Base-by-base conservation (phyloP, 768 basidiomycete genomes). In the Gloeopeniophorella convolvens region DNA sequence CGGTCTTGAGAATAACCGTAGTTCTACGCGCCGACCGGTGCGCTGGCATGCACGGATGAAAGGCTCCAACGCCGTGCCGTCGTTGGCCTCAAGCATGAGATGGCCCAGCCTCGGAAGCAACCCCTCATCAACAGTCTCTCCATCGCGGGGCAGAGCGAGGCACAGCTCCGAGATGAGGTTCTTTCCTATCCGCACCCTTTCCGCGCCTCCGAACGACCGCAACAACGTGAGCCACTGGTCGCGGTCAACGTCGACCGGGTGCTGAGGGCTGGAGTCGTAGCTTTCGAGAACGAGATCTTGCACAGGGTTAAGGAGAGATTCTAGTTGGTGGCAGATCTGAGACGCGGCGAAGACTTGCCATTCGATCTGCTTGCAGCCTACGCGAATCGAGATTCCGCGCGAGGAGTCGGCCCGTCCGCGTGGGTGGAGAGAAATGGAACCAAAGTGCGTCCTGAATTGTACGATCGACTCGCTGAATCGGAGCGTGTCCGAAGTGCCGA, bases 311-410 rank as follows among this genome's bases (percentile, higher is more conserved):
- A 48, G 47, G n/a, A 41, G 12, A 23, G 39, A 24, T 18, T 15
- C 11, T n/a, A 48, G 30, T 12, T 37, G 12, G 31, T 11, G 1
- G 31, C 47, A 48, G 30, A 48, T 48, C 23, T 48, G 47, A 20
- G 16, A 13, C 30, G 30, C 30, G 16, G 37, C 11, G 30, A 27
- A 2, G 2, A 16, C 24, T 12, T 48, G 47, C 37, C 37, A 41
- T 21, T 32, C 24, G 18, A 48, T 37, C 11, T 28, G 21, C 23
- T 20, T 6, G 12, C 37, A 31, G 7, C 15, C 20, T 13, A 48
- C 31, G 24, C 41, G 47, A 30, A 48, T 24, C 13, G 13, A 32
- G 13, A 40, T 23, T 7, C 20, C 39, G n/a, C 26, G 21, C 15
- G 23, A 1, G 10, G 12, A 23, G 1, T 10, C 16, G 8, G 18